Percentiles rank a stretch among this genome's conserved stretches.
Evolutionary conservation across 2,329 filamentous ascomycete species (phyloP).

Genomic region (Monosporascus sp.): DNA sequence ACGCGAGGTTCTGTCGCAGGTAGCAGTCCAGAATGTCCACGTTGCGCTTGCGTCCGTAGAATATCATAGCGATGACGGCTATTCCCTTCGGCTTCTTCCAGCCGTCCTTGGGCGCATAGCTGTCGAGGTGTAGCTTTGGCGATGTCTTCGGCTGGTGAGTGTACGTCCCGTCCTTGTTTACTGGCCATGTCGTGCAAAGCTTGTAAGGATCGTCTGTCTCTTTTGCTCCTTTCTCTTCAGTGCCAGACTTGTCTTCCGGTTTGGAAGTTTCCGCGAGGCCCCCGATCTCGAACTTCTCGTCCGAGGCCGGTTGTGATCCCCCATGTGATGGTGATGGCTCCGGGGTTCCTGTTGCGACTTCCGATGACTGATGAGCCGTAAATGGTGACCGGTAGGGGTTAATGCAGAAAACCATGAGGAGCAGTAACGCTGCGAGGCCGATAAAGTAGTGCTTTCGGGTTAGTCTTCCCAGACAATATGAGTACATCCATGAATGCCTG

Average conservation of each 20-base stretch:
- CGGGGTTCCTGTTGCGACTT: too few species aligned
- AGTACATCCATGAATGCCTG: not conserved
- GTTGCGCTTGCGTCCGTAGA: constrained; percentile 38
- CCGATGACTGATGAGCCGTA: not conserved
- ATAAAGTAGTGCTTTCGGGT: constrained; percentile 1
- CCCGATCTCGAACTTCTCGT: too few species aligned
- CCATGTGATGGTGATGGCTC: too few species aligned
- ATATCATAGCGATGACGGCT: constrained; percentile 38
- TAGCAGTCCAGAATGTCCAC: constrained; percentile 44
- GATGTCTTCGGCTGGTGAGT: not conserved
- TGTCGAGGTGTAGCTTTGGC: constrained; percentile 8
- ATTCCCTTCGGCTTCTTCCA: constrained; percentile 24
- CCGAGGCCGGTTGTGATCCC: too few species aligned
- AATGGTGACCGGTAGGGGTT: not conserved
- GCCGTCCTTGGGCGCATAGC: constrained; percentile 18
- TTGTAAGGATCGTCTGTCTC: not conserved
- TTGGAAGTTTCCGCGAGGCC: too few species aligned
- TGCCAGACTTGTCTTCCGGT: not conserved
- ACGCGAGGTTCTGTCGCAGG: constrained; percentile 35
- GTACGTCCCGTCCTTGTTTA: constrained; percentile 4
- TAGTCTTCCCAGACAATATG: not conserved
- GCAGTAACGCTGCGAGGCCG: not conserved
- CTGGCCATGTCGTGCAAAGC: constrained; percentile 10
- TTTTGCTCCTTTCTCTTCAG: not conserved
- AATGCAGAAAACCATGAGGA: not conserved